A percentile compares a stretch with the other conserved stretches of the same genome.
These are phyloP conservation scores for Kodamaea kaohsiungensis DNA, from an alignment of 805 yeast genomes.

Conservation along the genomic window DNA sequence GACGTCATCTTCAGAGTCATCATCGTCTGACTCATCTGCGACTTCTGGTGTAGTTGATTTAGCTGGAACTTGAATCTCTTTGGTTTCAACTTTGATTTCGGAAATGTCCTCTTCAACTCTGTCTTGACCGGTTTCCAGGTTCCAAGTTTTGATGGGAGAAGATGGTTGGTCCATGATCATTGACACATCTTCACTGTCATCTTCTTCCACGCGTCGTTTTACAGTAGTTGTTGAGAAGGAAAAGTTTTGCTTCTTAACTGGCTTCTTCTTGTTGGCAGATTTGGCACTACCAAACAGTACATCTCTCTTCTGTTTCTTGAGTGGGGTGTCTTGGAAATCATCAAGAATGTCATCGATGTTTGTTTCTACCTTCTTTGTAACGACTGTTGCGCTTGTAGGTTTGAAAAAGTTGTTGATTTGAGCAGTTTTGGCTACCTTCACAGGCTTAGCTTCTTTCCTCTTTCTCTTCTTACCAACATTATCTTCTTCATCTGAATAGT, in stretches of 20 bases:
- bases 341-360: conserved; percentile 68
- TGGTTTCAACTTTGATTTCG: conserved; percentile 1
- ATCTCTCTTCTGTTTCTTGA: conserved; percentile 15
- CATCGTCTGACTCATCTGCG: conserved; percentile 40
- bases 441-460: conserved; percentile 33
- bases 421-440: conserved; percentile 43
- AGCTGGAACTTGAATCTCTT: conserved; percentile 2
- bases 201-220: conserved; percentile 19
- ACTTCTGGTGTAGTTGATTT: conserved; percentile 10
- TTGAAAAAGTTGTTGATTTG: conserved; percentile 56
- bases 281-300: not conserved
- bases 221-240: conserved; percentile 28
- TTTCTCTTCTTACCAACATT: conserved; percentile 25
- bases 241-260: conserved; percentile 23
- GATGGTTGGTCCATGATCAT: conserved; percentile 32
- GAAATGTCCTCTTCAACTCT: conserved; percentile 12
- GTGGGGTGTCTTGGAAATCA: conserved; percentile 41
- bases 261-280: conserved; percentile 16
- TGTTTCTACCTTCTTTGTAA: conserved; percentile 43
- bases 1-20: conserved; percentile 56
- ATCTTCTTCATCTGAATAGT: conserved; percentile 58
- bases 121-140: not conserved
- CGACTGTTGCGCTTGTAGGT: conserved; percentile 30
- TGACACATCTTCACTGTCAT: conserved; percentile 25
- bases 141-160: conserved; percentile 34